A percentile compares a stretch with the other conserved stretches of the same genome.
These are phyloP conservation scores for Dionaea muscipula DNA, from an alignment of 179 eudicot genomes.

Conservation along the genomic window DNA sequence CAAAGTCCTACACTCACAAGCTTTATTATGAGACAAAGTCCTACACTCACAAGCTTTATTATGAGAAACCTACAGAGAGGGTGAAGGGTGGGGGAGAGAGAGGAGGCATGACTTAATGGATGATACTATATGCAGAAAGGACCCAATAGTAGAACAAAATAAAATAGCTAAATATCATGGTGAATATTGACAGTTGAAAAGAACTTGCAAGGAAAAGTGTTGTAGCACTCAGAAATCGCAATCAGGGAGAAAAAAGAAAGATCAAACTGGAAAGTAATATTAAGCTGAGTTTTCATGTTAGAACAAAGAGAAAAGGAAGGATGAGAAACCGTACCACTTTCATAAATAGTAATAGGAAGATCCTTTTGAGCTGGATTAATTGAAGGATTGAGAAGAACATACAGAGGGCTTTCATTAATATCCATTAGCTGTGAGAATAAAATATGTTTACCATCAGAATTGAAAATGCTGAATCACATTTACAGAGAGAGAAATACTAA, in stretches of 20 bases:
- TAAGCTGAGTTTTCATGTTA: background rate
- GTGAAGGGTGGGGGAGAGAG: too few relatives aligned
- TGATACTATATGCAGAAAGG: too few relatives aligned
- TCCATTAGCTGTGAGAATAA: slow-evolving; percentile 75
- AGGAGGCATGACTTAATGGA: too few relatives aligned
- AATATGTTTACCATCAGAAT: background rate
- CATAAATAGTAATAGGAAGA: slow-evolving; percentile 74
- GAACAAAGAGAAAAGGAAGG: background rate
- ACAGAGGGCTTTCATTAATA: slow-evolving; percentile 87
- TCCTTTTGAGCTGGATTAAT: slow-evolving; percentile 93
- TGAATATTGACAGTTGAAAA: too few relatives aligned
- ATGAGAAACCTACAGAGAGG: too few relatives aligned
- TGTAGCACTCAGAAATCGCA: too few relatives aligned
- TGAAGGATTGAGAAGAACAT: slow-evolving; percentile 82
- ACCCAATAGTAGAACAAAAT: too few relatives aligned
- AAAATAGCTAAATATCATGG: too few relatives aligned
- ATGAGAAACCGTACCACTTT: slow-evolving; percentile 55
- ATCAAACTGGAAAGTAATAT: background rate
- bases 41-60: too few relatives aligned
- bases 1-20: too few relatives aligned
- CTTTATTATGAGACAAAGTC: too few relatives aligned
- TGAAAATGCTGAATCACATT: background rate
- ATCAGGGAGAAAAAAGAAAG: background rate
- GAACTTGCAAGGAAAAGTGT: too few relatives aligned
- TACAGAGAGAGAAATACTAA: background rate